These are phyloP conservation scores for Phialophora verrucosa DNA, from an alignment of 2,329 filamentous ascomycete species.

Conservation along the genomic window DNA sequence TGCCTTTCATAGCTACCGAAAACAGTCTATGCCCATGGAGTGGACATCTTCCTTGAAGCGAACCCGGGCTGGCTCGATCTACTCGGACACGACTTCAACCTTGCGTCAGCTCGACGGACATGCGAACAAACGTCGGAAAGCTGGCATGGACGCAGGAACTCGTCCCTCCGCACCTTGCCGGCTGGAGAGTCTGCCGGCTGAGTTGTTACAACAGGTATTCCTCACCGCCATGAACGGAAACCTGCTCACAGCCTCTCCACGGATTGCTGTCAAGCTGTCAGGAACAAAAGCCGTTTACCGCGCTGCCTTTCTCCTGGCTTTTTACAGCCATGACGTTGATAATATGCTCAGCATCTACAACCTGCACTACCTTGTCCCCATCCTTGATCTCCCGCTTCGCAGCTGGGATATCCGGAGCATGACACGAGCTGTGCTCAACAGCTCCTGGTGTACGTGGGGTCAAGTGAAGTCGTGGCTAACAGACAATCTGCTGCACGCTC, in stretches of 20 bases:
- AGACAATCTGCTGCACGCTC: conserved; percentile 3
- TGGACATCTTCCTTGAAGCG: conserved; percentile 15
- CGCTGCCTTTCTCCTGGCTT: conserved; percentile 19
- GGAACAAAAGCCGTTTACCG: conserved; percentile 13
- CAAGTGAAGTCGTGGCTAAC: conserved; percentile 16
- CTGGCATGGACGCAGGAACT: too few relatives aligned
- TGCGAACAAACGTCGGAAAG: conserved; percentile 12
- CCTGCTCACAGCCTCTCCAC: conserved; percentile 17
- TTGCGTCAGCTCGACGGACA: conserved; percentile 1
- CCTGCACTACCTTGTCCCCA: conserved; percentile 16
- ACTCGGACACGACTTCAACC: conserved; percentile 14
- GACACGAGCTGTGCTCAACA: conserved; percentile 20
- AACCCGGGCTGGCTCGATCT: conserved; percentile 18
- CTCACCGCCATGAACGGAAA: conserved; percentile 20
- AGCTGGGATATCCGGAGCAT: conserved; percentile 22
- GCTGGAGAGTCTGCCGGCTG: conserved; percentile 16
- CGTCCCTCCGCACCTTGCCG: neutral
- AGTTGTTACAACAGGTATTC: conserved; percentile 20
- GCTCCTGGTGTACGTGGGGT: conserved; percentile 22
- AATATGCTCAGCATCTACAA: conserved; percentile 15
- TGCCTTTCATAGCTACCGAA: neutral
- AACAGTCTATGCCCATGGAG: neutral
- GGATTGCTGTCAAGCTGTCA: conserved; percentile 22
- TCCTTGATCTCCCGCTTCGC: conserved; percentile 10
- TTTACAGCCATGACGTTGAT: conserved; percentile 19